Base-by-base conservation (phyloP, 169 alveolate species). In the Eimeria acervulina region DNA sequence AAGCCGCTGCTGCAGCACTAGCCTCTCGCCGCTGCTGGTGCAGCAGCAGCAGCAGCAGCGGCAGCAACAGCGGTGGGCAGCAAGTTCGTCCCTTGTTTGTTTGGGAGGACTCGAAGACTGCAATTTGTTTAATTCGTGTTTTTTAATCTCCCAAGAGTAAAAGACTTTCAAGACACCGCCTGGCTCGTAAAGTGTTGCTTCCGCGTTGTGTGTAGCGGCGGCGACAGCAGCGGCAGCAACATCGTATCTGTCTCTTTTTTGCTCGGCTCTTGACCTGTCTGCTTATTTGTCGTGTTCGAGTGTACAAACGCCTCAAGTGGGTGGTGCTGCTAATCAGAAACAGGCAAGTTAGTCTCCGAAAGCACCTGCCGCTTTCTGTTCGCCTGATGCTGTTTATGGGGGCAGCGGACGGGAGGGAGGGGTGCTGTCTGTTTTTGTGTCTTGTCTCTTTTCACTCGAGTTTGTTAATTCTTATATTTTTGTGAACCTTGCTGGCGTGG, bases 21-120 rank as follows among this genome's bases (percentile, higher is more conserved):
- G 74, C 74, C 74, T 63, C 74, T n/a, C 74, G 74, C 74, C 15
- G 74, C 8, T 63, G 74, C 74, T 23, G 74, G 74, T 17, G 74
- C 74, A 63, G 74, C 36, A 63, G 74, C 74, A 63, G 74, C 74
- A 63, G 74, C 36, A 63, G 74, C 74, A 63, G 74, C 74, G 3
- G 74, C 74, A 63, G 74, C 74, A 10, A 21, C 74, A 17, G 74
- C 26, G n/a, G n/a, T 10, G 33, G n/a, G 74, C 31, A 63, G 8
- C 3, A 63, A 63, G 26, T 63, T 63, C n/a, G 5, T 63, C 36
- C 74, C 15, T 47, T 47, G 12, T 17, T n/a, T 63, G n/a, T 63
- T 63, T 63, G 15, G 5, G 5, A 47, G 5, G 5, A 47, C 12
- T 7, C 5, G 12, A 47, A 47, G 55, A 47, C 5, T 47, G 5